Evolutionary conservation across 768 basidiomycete genomes (phyloP).

Genomic region (Roridomyces roridus): DNA sequence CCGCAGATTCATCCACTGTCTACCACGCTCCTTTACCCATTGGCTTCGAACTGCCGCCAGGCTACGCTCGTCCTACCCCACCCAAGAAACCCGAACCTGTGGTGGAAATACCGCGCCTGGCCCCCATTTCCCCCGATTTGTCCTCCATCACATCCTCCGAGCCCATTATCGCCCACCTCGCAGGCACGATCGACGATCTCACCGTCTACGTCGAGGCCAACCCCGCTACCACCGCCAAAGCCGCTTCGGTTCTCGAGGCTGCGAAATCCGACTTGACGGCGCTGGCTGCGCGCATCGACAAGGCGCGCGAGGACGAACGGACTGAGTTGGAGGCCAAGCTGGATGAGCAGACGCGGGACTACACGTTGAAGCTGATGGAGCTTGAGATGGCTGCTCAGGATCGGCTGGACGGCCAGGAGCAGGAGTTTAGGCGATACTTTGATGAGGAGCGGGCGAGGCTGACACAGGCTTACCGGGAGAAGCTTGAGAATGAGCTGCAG

Average conservation of each 20-base stretch:
- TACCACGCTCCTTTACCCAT: slow-evolving; percentile 85
- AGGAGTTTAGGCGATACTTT: slow-evolving; percentile 82
- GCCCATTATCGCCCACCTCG: slow-evolving; percentile 93
- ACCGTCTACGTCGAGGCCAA: slow-evolving; percentile 82
- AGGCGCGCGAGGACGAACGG: slow-evolving; percentile 82
- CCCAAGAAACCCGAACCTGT: slow-evolving; percentile 46
- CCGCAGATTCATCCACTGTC: slow-evolving; percentile 39
- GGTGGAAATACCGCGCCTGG: slow-evolving; percentile 49
- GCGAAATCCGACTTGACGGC: slow-evolving; percentile 84
- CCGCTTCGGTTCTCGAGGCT: slow-evolving; percentile 74
- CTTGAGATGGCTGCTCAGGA: slow-evolving; percentile 87
- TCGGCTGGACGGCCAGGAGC: slow-evolving; percentile 84
- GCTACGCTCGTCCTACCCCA: slow-evolving; percentile 70
- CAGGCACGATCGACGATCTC: slow-evolving; percentile 90
- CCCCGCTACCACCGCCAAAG: slow-evolving; percentile 69
- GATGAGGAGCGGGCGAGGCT: slow-evolving; percentile 78
- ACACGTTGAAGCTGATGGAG: slow-evolving; percentile 79
- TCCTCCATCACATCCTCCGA: slow-evolving; percentile 76
- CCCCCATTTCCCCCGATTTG: slow-evolving; percentile 83
- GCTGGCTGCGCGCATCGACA: slow-evolving; percentile 78
- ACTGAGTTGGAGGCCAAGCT: slow-evolving; percentile 64
- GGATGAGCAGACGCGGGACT: slow-evolving; percentile 86
- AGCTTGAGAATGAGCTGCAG: slow-evolving; percentile 83
- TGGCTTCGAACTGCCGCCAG: slow-evolving; percentile 93
- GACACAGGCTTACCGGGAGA: slow-evolving; percentile 81